Evolutionary conservation across 2,329 filamentous ascomycete genomes (phyloP).

Genomic region (Phaeoacremonium minimum): DNA sequence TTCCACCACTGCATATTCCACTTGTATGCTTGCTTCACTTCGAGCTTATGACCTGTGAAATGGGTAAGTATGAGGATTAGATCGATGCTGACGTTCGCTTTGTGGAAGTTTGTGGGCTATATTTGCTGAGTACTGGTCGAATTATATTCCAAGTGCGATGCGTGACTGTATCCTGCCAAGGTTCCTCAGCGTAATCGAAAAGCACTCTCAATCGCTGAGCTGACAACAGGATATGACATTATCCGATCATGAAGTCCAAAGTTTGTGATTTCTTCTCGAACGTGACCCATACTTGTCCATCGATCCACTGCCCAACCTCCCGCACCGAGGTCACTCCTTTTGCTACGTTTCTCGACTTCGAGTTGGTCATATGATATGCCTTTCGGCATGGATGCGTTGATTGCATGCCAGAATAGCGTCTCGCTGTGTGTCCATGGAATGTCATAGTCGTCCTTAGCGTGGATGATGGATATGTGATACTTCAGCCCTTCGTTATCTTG

Average conservation of each 20-base stretch:
- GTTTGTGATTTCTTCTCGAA: slow-evolving; percentile 51
- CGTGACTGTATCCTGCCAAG: too few species aligned
- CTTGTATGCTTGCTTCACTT: too few species aligned
- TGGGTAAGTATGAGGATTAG: too few species aligned
- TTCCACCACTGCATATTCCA: too few species aligned
- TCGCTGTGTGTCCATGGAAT: slow-evolving; percentile 47
- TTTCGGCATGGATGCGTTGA: slow-evolving; percentile 36
- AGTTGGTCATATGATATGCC: slow-evolving; percentile 38
- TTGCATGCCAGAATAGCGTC: slow-evolving; percentile 48
- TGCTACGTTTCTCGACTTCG: slow-evolving; percentile 33
- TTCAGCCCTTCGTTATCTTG: slow-evolving; percentile 8
- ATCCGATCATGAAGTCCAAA: slow-evolving; percentile 53
- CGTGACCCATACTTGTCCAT: slow-evolving; percentile 36
- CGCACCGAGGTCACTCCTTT: slow-evolving; percentile 34
- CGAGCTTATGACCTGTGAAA: too few species aligned
- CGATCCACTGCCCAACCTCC: slow-evolving; percentile 47
- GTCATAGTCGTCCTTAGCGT: slow-evolving; percentile 47
- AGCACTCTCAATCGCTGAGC: slow-evolving; percentile 42
- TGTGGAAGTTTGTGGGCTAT: too few species aligned
- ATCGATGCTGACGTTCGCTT: too few species aligned
- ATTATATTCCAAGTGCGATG: too few species aligned
- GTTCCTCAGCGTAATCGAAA: too few species aligned
- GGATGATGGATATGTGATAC: slow-evolving; percentile 28
- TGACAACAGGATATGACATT: slow-evolving; percentile 53
- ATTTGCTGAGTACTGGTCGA: too few species aligned